Evolutionary conservation across 441 rosid genomes (phyloP), one percentile per base, ranked within the genome.

Genomic region (Pelargonium citronellum): DNA sequence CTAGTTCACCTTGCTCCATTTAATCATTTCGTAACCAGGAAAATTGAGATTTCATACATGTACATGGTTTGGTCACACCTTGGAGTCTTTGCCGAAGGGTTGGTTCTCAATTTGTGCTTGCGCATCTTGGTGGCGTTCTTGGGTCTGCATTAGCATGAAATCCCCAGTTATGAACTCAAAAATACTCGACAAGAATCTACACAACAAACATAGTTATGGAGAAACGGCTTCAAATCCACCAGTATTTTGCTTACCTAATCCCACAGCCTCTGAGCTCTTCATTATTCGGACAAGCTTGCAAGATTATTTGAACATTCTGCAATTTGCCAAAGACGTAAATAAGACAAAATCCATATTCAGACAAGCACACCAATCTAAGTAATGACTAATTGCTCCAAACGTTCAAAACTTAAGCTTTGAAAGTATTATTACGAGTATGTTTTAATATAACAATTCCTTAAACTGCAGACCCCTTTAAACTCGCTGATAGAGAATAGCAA

Each of bases 281-380:
- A 75, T 75, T 43, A 82, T 22, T 10, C 73, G 63, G 22, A 79
- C 68, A 24, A 79, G 79, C 44, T 69, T 71, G 72, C 83, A 79
- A 7, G 79, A 79, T 66, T 77, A 76, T 0, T 61, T 60, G 67
- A 79, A 82, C 81, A 79, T 77, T 68, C 81, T 81, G 60, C 60
- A 10, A 46, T 71, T 37, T 1, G 9, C 0, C 0, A 58, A 57
- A 68, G 17, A 43, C 46, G 8, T 5, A 44, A 13, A 73, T 16
- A 11, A 70, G 5, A 58, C 30, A 20, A 24, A 58, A 1, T 24
- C 13, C 64, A 20, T 58, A 10, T 17, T 58, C 64, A 58, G 2
- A 16, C 17, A 51, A 13, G 7, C 58, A 51, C 11, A 5, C 58
- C 17, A 51, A 3, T 51, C 6, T 15, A 5, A 51, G 4, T 51